Conservation (phyloP, 768 basidiomycete species). For the Rubroboletus pulcherrimus region DNA sequence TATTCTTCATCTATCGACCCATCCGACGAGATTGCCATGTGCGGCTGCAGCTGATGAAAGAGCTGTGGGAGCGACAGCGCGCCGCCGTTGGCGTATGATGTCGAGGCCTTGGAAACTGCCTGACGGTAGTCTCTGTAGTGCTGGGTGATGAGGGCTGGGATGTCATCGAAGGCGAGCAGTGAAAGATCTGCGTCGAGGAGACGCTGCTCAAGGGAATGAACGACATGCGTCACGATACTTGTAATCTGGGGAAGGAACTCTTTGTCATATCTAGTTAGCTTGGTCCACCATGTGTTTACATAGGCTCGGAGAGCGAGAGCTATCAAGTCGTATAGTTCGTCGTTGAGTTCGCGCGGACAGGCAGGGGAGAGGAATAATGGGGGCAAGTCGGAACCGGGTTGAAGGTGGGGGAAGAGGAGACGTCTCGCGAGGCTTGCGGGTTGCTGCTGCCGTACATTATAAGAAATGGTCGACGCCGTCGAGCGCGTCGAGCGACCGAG, state of each 20-base stretch:
- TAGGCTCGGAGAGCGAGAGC: slow-evolving; percentile 77
- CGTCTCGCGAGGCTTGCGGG: slow-evolving; percentile 47
- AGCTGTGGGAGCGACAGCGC: slow-evolving; percentile 59
- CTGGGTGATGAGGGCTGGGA: slow-evolving; percentile 65
- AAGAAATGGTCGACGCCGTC: slow-evolving; percentile 21
- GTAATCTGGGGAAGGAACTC: slow-evolving; percentile 75
- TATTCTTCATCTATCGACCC: slow-evolving; percentile 72
- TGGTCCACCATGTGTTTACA: slow-evolving; percentile 84
- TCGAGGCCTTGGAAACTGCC: slow-evolving; percentile 55
- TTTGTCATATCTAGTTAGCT: slow-evolving; percentile 78
- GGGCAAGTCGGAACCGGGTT: slow-evolving; percentile 44
- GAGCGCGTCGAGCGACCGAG: slow-evolving; percentile 20
- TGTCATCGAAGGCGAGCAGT: slow-evolving; percentile 55
- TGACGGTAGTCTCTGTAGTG: slow-evolving; percentile 79
- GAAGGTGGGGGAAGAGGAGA: slow-evolving; percentile 59
- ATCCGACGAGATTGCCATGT: slow-evolving; percentile 70
- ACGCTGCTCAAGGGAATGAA: slow-evolving; percentile 60
- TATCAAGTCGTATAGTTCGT: slow-evolving; percentile 63
- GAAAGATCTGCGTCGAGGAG: slow-evolving; percentile 52
- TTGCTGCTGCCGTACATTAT: slow-evolving; percentile 18
- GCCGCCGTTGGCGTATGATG: slow-evolving; percentile 69
- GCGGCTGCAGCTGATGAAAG: slow-evolving; percentile 81
- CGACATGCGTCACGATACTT: slow-evolving; percentile 50
- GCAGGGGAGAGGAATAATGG: slow-evolving; percentile 46
- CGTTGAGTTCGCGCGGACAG: slow-evolving; percentile 53